phyloP scores from a whole-genome alignment of 345 rosid species.

The Gossypium ekmanianum region DNA sequence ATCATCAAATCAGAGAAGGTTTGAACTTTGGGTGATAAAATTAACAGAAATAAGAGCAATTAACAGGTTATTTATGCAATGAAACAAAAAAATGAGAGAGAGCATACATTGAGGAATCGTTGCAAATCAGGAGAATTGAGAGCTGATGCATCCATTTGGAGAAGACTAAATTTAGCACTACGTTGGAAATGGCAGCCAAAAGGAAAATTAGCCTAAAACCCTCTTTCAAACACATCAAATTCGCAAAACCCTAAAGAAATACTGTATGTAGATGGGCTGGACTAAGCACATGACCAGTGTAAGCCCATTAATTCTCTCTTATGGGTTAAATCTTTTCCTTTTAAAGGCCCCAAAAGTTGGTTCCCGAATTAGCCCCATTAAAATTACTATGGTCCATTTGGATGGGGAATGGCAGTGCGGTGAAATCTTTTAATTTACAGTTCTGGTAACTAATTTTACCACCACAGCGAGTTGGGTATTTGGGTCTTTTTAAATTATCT shows the following conservation, averaged over 20 bases:
- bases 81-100: not conserved
- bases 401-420: too few species aligned
- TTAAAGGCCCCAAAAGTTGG: not conserved
- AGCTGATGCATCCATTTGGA: not conserved
- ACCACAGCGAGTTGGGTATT: too few species aligned
- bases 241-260: not conserved
- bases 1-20: not conserved
- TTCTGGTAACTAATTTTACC: too few species aligned
- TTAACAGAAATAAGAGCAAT: not conserved
- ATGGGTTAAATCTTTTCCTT: not conserved
- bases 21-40: not conserved
- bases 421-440: too few species aligned
- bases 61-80: not conserved
- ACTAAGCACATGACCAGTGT: not conserved
- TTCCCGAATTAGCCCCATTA: not conserved
- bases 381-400: too few species aligned
- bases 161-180: not conserved
- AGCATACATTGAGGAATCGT: conserved; percentile 11
- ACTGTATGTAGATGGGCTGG: not conserved
- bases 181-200: not conserved
- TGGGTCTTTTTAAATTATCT: too few species aligned
- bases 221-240: not conserved
- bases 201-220: not conserved
- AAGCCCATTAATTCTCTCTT: too few species aligned
- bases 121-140: not conserved